phyloP scores from a whole-genome alignment of 176 grass and related monocot genomes.

The Zoysia japonica region DNA sequence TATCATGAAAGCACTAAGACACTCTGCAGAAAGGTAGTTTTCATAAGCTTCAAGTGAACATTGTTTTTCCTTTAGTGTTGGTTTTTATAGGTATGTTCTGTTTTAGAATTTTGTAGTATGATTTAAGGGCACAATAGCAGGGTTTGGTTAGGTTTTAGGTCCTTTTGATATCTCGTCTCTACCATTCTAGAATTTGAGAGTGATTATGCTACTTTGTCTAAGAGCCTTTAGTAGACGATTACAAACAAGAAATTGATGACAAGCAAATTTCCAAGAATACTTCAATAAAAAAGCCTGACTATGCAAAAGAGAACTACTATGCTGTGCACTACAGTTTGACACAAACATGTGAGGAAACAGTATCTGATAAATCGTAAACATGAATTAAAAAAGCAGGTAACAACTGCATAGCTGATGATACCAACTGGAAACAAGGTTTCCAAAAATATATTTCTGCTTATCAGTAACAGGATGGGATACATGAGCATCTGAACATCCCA shows the following conservation, averaged over 20 bases:
- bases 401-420: neutral
- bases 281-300: slow-evolving; percentile 11
- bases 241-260: neutral
- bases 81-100: too few relatives aligned
- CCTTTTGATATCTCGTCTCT: neutral
- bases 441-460: neutral
- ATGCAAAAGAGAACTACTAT: neutral
- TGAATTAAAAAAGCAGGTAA: neutral
- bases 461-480: neutral
- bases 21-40: too few relatives aligned
- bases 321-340: neutral
- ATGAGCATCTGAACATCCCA: neutral
- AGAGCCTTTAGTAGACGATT: neutral
- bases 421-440: neutral
- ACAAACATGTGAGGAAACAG: neutral
- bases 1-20: neutral
- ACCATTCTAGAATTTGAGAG: neutral
- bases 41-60: too few relatives aligned
- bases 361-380: neutral
- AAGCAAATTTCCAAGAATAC: neutral
- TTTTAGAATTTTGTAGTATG: too few relatives aligned
- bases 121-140: too few relatives aligned
- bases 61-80: too few relatives aligned
- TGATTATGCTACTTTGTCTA: neutral
- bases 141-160: too few relatives aligned